These are phyloP conservation scores for Kodamaea hsintzibuensis DNA, from an alignment of 805 yeast genomes.

Conservation along the genomic window DNA sequence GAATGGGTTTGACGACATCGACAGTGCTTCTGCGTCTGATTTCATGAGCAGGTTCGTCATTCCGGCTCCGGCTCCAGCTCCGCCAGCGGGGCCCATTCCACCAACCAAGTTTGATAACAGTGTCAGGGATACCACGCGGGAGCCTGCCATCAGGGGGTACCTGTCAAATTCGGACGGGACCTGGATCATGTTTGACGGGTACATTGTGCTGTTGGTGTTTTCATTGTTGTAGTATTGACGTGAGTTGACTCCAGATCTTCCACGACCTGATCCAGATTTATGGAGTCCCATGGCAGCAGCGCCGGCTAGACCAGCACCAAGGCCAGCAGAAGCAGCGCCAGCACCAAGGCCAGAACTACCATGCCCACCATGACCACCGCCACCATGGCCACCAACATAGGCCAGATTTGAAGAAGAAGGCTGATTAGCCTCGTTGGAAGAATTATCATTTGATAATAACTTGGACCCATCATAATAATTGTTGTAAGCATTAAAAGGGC, in stretches of 20 bases:
- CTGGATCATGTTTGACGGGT: conserved; percentile 21
- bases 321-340: not conserved
- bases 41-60: conserved; percentile 7
- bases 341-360: not conserved
- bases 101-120: conserved; percentile 20
- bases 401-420: not conserved
- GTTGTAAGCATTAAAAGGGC: conserved; percentile 44
- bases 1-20: conserved; percentile 23
- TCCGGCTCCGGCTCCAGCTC: conserved; percentile 8
- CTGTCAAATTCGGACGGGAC: conserved; percentile 63
- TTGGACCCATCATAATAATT: conserved; percentile 40
- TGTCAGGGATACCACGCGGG: conserved; percentile 53
- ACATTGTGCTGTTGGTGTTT: not conserved
- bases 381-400: not conserved
- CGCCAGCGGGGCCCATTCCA: conserved; percentile 6
- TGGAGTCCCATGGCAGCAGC: not conserved
- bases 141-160: conserved; percentile 60
- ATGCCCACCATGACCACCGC: too few relatives aligned
- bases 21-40: conserved; percentile 13
- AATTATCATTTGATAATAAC: conserved; percentile 27
- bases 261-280: conserved; percentile 1
- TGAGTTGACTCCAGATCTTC: not conserved
- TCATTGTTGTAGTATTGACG: not conserved
- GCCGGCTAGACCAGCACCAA: conserved; percentile 4
- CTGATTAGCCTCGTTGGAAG: conserved; percentile 13